phyloP scores from a whole-genome alignment of 208 protist genomes.

The Wallacemonas sp. region DNA sequence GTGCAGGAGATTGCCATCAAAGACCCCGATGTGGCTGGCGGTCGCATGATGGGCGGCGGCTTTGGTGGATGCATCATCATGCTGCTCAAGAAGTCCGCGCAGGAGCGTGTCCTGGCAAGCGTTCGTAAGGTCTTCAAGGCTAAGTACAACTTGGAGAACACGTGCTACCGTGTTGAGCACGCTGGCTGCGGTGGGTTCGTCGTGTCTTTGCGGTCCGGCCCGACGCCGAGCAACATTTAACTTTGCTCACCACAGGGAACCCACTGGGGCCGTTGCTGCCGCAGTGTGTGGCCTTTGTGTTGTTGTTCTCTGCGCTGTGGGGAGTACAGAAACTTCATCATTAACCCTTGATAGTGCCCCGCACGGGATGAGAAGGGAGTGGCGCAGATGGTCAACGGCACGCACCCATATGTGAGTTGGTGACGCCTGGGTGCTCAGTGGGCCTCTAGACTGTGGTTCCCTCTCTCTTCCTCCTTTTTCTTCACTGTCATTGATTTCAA shows the following conservation, averaged over 20 bases:
- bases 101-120: slow-evolving; percentile 46
- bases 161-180: slow-evolving; percentile 39
- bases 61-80: slow-evolving; percentile 89
- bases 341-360: too few relatives aligned
- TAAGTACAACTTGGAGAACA: slow-evolving; percentile 51
- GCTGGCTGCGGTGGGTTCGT: slow-evolving; percentile 54
- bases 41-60: slow-evolving; percentile 88
- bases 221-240: not conserved
- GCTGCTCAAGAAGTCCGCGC: slow-evolving; percentile 42
- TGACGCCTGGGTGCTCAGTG: too few relatives aligned
- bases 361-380: not conserved
- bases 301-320: not conserved
- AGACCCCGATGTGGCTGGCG: slow-evolving; percentile 66
- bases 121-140: slow-evolving; percentile 58
- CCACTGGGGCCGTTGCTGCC: too few relatives aligned
- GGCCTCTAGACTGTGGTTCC: too few relatives aligned
- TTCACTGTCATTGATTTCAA: not conserved
- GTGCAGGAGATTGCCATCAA: slow-evolving; percentile 60
- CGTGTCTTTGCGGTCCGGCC: slow-evolving; percentile 25
- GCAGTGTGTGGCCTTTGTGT: too few relatives aligned
- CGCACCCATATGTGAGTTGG: not conserved
- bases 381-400: not conserved
- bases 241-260: too few relatives aligned
- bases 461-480: not conserved
- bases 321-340: too few relatives aligned